A percentile compares a stretch with the other conserved stretches of the same genome.
Conservation (phyloP, 805 yeast genomes). For the Wickerhamomyces mucosus region DNA sequence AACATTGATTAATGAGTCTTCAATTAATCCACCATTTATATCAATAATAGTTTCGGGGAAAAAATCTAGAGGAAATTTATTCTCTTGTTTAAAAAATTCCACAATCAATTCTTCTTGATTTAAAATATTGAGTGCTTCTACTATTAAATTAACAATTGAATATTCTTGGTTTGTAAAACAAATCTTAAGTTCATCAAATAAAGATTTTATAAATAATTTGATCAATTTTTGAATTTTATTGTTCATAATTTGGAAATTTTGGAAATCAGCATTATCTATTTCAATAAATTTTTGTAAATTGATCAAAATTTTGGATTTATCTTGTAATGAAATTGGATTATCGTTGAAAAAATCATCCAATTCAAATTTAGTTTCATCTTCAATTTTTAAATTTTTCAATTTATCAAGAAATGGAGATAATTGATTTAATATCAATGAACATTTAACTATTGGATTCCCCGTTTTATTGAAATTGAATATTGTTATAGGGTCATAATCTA, state of each 20-base stretch:
- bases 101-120: constrained; percentile 28
- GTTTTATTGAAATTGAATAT: constrained; percentile 12
- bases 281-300: constrained; percentile 10
- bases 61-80: constrained; percentile 23
- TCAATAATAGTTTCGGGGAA: constrained; percentile 21
- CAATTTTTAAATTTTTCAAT: constrained; percentile 4
- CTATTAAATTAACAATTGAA: constrained; percentile 13
- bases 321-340: constrained; percentile 14
- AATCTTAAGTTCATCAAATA: constrained; percentile 14
- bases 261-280: constrained; percentile 16
- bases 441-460: constrained; percentile 13
- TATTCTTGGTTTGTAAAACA: constrained; percentile 14
- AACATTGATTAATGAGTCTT: constrained; percentile 16
- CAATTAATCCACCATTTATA: constrained; percentile 13
- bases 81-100: constrained; percentile 31
- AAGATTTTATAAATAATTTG: constrained; percentile 8
- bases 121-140: constrained; percentile 18
- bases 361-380: constrained; percentile 4
- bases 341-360: constrained; percentile 11
- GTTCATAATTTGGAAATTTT: constrained; percentile 2
- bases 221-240: constrained; percentile 8
- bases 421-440: constrained; percentile 3
- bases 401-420: constrained; percentile 8
- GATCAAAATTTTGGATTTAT: constrained; percentile 14
- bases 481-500: constrained; percentile 9